phyloP scores from a whole-genome alignment of 352 stramenopile species.

The Lagenidium giganteum region DNA sequence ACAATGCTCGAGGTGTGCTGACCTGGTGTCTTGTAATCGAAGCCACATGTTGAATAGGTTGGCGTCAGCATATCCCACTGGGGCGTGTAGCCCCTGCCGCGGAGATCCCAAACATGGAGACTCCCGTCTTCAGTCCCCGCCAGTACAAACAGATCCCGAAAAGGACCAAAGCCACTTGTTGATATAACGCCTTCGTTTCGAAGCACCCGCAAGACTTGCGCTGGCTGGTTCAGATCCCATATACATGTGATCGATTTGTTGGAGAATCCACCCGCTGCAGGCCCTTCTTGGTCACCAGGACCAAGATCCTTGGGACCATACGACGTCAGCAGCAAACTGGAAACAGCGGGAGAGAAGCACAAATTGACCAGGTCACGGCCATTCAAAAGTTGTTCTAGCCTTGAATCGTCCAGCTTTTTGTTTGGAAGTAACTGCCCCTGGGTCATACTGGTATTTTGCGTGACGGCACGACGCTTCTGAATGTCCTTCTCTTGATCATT shows the following conservation, averaged over 20 bases:
- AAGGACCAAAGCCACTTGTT: constrained; percentile 33
- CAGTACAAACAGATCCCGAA: constrained; percentile 47
- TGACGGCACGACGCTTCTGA: constrained; percentile 5
- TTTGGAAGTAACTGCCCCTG: constrained; percentile 29
- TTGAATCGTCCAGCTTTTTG: constrained; percentile 25
- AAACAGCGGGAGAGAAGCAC: constrained; percentile 44
- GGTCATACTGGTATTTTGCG: constrained; percentile 6
- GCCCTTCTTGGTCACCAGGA: constrained; percentile 3
- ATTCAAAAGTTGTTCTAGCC: constrained; percentile 24
- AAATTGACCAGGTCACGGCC: constrained; percentile 27
- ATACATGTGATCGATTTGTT: constrained; percentile 53
- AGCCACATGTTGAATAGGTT: constrained; percentile 55
- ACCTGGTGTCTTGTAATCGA: constrained; percentile 26
- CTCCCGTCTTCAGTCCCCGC: constrained; percentile 53
- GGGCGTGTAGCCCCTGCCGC: constrained; percentile 2
- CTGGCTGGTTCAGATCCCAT: constrained; percentile 60
- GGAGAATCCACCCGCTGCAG: too few relatives aligned
- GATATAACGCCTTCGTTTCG: constrained; percentile 42
- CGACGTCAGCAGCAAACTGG: constrained; percentile 37
- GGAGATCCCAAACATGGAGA: constrained; percentile 66
- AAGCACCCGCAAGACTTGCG: constrained; percentile 33
- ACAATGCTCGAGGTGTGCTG: constrained; percentile 49
- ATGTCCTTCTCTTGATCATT: constrained; percentile 1
- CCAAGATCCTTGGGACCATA: constrained; percentile 20
- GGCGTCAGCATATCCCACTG: constrained; percentile 27